phyloP scores from a whole-genome alignment of 2,329 filamentous ascomycete genomes.

The Alternaria sp. region DNA sequence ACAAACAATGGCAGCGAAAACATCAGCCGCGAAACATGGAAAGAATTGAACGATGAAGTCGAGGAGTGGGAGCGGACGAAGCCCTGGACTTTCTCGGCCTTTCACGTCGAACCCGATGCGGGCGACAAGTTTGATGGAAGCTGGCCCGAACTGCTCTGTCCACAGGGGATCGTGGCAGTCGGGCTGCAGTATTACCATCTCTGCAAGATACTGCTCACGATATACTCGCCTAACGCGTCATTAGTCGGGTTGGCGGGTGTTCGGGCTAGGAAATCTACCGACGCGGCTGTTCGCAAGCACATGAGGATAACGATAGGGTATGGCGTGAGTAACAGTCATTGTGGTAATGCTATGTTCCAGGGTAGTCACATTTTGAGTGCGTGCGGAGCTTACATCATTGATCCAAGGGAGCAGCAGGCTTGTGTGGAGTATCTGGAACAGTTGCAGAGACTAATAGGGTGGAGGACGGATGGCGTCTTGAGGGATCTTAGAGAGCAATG shows the following conservation, averaged over 20 bases:
- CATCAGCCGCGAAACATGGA: conserved; percentile 36
- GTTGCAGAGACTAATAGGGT: conserved; percentile 31
- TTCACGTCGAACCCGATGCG: conserved; percentile 28
- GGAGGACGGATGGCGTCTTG: conserved; percentile 37
- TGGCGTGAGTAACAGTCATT: conserved; percentile 35
- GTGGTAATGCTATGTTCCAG: conserved; percentile 40
- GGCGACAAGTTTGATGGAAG: conserved; percentile 29
- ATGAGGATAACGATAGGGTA: conserved; percentile 40
- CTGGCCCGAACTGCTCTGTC: conserved; percentile 33
- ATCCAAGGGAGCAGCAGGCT: conserved; percentile 33
- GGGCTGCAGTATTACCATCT: conserved; percentile 41
- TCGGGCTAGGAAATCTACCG: conserved; percentile 31
- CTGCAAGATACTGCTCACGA: conserved; percentile 38
- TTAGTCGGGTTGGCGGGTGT: conserved; percentile 35
- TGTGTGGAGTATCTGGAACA: conserved; percentile 35
- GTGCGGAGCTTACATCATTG: conserved; percentile 36
- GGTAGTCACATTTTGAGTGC: conserved; percentile 39
- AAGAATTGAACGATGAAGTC: conserved; percentile 33
- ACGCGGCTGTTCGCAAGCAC: conserved; percentile 34
- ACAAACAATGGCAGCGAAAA: conserved; percentile 17
- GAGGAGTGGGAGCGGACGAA: conserved; percentile 43
- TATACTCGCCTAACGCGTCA: conserved; percentile 37
- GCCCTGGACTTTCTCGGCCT: conserved; percentile 36
- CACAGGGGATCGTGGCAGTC: conserved; percentile 35
- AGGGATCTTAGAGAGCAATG: conserved; percentile 33